A percentile compares a stretch with the other conserved stretches of the same genome.
Evolutionary conservation across 441 rosid species (phyloP).

Genomic region (Eruca vesicaria): DNA sequence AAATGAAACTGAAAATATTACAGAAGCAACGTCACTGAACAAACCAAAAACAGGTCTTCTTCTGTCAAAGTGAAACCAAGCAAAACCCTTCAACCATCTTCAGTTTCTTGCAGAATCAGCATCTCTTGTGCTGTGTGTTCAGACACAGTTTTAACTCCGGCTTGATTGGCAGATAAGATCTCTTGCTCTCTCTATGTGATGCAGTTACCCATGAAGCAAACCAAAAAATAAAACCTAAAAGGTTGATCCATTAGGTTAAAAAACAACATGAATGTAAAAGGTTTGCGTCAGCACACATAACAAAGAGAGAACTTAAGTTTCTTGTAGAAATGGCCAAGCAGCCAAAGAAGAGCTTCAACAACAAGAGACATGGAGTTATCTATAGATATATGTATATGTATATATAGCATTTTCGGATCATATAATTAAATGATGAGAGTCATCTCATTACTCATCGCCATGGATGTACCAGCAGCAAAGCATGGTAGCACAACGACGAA

Average conservation of each 20-base stretch:
- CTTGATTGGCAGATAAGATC: slow-evolving; percentile 15
- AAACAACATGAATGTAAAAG: slow-evolving; percentile 19
- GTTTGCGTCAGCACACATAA: slow-evolving; percentile 16
- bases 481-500: slow-evolving; percentile 93
- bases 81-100: slow-evolving; percentile 6
- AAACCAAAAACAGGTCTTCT: slow-evolving; percentile 11
- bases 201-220: slow-evolving; percentile 18
- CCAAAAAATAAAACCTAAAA: slow-evolving; percentile 23
- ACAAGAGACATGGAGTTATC: not conserved
- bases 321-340: slow-evolving; percentile 12
- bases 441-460: slow-evolving; percentile 55
- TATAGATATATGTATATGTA: not conserved
- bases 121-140: slow-evolving; percentile 17
- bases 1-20: slow-evolving; percentile 9
- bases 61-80: slow-evolving; percentile 4
- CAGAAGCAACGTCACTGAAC: not conserved
- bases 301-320: slow-evolving; percentile 14
- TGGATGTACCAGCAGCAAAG: slow-evolving; percentile 92
- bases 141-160: slow-evolving; percentile 24
- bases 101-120: not conserved
- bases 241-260: slow-evolving; percentile 22
- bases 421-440: not conserved
- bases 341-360: slow-evolving; percentile 20
- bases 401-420: not conserved
- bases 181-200: slow-evolving; percentile 11